These are phyloP conservation scores for Cercospora sojina DNA, from an alignment of 2,329 filamentous ascomycete species.

Conservation along the genomic window DNA sequence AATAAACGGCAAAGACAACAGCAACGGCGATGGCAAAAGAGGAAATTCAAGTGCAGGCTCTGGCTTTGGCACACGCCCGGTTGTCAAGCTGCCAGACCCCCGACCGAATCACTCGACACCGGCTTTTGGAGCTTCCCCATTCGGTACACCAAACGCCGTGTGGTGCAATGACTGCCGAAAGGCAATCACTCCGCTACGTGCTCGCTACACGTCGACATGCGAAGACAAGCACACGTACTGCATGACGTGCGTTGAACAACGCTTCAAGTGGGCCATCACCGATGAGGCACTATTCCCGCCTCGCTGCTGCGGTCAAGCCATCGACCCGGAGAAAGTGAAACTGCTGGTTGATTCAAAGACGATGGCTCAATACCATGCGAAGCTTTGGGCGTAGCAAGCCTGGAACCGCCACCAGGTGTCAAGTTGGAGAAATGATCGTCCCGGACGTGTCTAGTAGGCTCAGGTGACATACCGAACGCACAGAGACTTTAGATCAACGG, in stretches of 20 bases:
- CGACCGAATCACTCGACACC: not conserved
- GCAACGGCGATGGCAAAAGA: conserved; percentile 71
- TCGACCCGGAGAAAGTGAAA: not conserved
- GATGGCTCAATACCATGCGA: not conserved
- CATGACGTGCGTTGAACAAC: conserved; percentile 12
- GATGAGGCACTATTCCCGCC: conserved; percentile 17
- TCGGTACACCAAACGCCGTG: not conserved
- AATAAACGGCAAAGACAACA: conserved; percentile 59
- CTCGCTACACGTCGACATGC: conserved; percentile 1
- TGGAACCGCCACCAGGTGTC: not conserved
- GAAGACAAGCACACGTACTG: conserved; percentile 10
- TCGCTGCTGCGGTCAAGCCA: conserved; percentile 12
- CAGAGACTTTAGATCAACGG: not conserved
- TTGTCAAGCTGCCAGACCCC: not conserved
- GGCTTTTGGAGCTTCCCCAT: not conserved
- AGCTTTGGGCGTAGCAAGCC: not conserved
- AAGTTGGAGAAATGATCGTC: not conserved
- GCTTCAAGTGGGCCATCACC: conserved; percentile 6
- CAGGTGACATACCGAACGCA: not conserved
- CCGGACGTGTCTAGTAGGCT: not conserved
- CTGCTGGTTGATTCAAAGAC: not conserved
- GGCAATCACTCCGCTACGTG: not conserved
- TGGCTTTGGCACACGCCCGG: conserved; percentile 39
- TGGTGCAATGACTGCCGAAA: not conserved
- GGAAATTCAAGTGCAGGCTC: conserved; percentile 78